Percentiles rank a stretch among this genome's conserved stretches.
phyloP scores from a whole-genome alignment of 495 filamentous ascomycete species.

The Penicillium ucsense region DNA sequence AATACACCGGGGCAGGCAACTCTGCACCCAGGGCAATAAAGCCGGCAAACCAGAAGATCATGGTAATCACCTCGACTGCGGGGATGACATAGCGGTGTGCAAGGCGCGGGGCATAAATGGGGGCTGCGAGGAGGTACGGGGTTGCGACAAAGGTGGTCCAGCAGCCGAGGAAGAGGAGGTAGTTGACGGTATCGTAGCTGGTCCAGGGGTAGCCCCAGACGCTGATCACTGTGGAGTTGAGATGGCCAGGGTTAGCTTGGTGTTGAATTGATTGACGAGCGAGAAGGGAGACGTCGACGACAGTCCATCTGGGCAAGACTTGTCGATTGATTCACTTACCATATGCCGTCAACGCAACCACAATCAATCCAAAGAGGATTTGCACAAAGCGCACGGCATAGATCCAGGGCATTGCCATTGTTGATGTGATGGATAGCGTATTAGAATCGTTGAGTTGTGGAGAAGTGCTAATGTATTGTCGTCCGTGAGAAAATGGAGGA shows the following conservation, averaged over 20 bases:
- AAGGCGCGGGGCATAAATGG: conserved; percentile 45
- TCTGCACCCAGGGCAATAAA: conserved; percentile 63
- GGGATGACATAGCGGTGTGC: conserved; percentile 54
- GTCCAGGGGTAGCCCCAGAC: conserved; percentile 19
- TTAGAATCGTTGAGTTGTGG: not conserved
- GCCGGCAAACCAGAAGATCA: conserved; percentile 81
- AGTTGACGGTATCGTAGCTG: conserved; percentile 42
- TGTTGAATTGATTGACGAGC: not conserved
- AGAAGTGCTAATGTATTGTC: too few relatives aligned
- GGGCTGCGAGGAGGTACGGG: conserved; percentile 54
- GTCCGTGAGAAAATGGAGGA: too few relatives aligned
- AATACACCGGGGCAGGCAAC: conserved; percentile 37
- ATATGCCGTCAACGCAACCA: conserved; percentile 63
- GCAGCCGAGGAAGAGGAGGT: conserved; percentile 63
- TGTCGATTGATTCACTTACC: conserved; percentile 35
- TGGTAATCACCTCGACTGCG: conserved; percentile 59
- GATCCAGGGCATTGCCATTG: conserved; percentile 35
- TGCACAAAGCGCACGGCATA: conserved; percentile 56
- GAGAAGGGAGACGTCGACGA: not conserved
- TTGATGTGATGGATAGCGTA: not conserved
- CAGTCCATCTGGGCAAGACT: not conserved
- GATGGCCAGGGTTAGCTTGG: conserved; percentile 4
- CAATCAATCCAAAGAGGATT: conserved; percentile 55
- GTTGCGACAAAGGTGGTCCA: conserved; percentile 61
- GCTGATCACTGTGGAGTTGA: conserved; percentile 16